These are phyloP conservation scores for Kurtzmaniella quercitrusa DNA, from an alignment of 1,139 yeast species.

Conservation along the genomic window DNA sequence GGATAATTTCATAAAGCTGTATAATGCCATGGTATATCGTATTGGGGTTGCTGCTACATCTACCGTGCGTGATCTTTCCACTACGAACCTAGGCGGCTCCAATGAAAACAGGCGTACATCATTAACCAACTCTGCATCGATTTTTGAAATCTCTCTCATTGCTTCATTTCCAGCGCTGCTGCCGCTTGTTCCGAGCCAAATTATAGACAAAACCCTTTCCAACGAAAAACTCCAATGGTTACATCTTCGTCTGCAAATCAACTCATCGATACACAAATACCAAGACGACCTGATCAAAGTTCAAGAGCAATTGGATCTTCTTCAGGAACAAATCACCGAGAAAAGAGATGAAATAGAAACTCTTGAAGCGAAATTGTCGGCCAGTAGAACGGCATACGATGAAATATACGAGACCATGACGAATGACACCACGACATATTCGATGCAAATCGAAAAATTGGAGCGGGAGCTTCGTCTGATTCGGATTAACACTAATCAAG, in stretches of 20 bases:
- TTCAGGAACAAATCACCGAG: constrained; percentile 51
- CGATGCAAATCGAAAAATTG: constrained; percentile 62
- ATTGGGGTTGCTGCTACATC: constrained; percentile 18
- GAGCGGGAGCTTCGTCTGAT: constrained; percentile 58
- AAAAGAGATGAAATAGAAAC: constrained; percentile 57
- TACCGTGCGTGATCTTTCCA: constrained; percentile 3
- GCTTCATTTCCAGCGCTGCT: constrained; percentile 3
- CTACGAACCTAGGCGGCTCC: neutral
- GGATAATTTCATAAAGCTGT: constrained; percentile 48
- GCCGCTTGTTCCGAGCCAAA: constrained; percentile 17
- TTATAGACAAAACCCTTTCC: constrained; percentile 23
- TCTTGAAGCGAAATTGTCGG: constrained; percentile 52
- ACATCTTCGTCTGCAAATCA: constrained; percentile 45
- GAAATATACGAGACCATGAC: constrained; percentile 55
- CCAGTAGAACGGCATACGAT: constrained; percentile 52
- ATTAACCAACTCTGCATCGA: constrained; percentile 16
- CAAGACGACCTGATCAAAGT: constrained; percentile 58
- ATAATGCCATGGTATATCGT: constrained; percentile 51
- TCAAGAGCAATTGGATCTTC: constrained; percentile 58
- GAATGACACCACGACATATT: constrained; percentile 49
- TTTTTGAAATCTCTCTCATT: constrained; percentile 24
- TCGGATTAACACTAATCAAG: constrained; percentile 48
- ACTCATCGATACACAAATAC: constrained; percentile 43
- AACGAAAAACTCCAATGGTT: constrained; percentile 39
- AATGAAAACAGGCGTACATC: neutral